A percentile compares a stretch with the other conserved stretches of the same genome.
phyloP scores from a whole-genome alignment of 768 basidiomycete species.

The Collybia sordida region DNA sequence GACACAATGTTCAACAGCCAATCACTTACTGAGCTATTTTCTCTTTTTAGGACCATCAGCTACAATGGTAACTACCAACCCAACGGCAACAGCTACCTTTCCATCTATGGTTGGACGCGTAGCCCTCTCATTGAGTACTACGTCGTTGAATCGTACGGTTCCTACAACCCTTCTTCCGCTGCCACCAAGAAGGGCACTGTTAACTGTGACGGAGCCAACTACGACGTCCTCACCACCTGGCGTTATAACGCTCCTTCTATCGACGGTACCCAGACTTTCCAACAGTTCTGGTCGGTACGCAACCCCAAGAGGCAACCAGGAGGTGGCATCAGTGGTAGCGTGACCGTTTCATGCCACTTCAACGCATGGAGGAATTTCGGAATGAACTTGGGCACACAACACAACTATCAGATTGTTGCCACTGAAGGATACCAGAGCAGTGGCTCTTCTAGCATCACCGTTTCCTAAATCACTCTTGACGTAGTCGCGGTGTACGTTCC shows the following conservation, averaged over 20 bases:
- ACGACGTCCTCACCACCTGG: slow-evolving; percentile 38
- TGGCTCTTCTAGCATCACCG: slow-evolving; percentile 23
- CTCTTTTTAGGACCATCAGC: slow-evolving; percentile 27
- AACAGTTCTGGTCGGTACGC: slow-evolving; percentile 48
- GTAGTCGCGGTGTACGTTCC: too few species aligned
- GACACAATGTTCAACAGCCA: background rate
- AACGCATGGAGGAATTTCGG: slow-evolving; percentile 39
- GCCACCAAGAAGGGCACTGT: slow-evolving; percentile 34
- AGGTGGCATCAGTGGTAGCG: slow-evolving; percentile 24
- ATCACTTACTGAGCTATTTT: background rate
- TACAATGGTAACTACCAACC: slow-evolving; percentile 36
- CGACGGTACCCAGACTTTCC: slow-evolving; percentile 40
- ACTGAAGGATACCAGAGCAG: slow-evolving; percentile 45
- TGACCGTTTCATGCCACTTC: slow-evolving; percentile 40
- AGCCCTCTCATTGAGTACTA: slow-evolving; percentile 48
- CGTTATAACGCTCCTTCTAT: slow-evolving; percentile 43
- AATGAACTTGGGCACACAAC: slow-evolving; percentile 33
- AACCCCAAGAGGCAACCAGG: slow-evolving; percentile 22
- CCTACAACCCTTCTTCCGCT: slow-evolving; percentile 36
- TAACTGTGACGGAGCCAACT: slow-evolving; percentile 39
- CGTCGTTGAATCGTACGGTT: slow-evolving; percentile 40
- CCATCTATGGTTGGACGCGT: slow-evolving; percentile 48
- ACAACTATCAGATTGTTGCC: slow-evolving; percentile 47
- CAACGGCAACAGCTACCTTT: slow-evolving; percentile 41
- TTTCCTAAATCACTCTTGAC: background rate